Evolutionary conservation across 2,329 filamentous ascomycete species (phyloP), one percentile per base, ranked within the genome.

Genomic region (Alternaria sp.): DNA sequence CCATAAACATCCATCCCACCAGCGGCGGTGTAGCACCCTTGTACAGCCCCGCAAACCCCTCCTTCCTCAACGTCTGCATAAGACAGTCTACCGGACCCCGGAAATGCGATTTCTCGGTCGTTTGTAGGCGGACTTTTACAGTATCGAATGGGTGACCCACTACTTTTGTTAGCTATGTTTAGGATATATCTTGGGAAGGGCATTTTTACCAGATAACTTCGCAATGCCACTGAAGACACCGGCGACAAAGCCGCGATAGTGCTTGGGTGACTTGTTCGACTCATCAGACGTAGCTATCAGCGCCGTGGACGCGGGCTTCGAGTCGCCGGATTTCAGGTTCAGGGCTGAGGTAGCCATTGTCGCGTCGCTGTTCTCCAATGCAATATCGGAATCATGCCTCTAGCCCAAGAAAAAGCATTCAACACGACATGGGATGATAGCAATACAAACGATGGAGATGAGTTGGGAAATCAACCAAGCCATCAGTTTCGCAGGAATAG

Each of bases 1-100:
- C 95, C 94, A 98, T 98, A 74, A 96, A 92, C 91, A 98, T 97
- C 95, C 95, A 98, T 71, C 95, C 95, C 53, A 97, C 88, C 50
- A 98, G 84, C 54, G 95, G 95, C 57, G 94, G 94, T 28, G 92
- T 92, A 11, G 93, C 93, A 72, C 94, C 94, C 82, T 98, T 99
- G 85, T 98, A 99, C 43, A 99, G 84, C 3, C 93, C 95, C 52
- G 85, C 81, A 48, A 96, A 81, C 49, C 94, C 94, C 80, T 99
- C 95, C 76, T 93, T 91, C 62, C 90, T 88, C 28, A 98, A 67
- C 10, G 95, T 99, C 78, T 94, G 90, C 57, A 91, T 79, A 10
- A 97, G 82, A 76, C 95, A 98, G 78, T 97, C 90, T 32, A 97
- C 78, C 0, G 95, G 94, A 0, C 95, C 95, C 65, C 85, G 85